These are phyloP conservation scores for Acanthamoeba pearcei DNA, from an alignment of 208 protist genomes.

Conservation along the genomic window DNA sequence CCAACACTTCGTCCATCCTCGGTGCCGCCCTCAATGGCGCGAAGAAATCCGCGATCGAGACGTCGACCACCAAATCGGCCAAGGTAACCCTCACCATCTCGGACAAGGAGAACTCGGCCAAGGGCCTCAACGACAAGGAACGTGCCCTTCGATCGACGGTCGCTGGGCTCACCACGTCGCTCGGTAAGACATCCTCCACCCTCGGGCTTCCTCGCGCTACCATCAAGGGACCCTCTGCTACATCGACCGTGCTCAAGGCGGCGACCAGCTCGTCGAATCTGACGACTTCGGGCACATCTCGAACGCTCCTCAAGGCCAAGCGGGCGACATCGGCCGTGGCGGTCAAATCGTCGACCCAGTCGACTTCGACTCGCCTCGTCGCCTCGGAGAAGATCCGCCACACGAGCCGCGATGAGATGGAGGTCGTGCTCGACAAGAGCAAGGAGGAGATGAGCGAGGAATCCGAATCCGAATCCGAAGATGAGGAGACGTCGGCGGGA, in stretches of 20 bases:
- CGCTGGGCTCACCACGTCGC: background rate
- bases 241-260: background rate
- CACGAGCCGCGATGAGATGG: constrained; percentile 20
- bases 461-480: constrained; percentile 10
- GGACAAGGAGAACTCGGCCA: constrained; percentile 46
- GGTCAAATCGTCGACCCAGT: background rate
- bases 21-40: background rate
- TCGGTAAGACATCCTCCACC: constrained; percentile 19
- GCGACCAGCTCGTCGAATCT: background rate
- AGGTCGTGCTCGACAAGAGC: constrained; percentile 67
- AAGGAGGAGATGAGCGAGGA: constrained; percentile 69
- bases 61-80: background rate
- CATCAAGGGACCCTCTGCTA: background rate
- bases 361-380: background rate
- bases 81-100: constrained; percentile 1
- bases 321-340: background rate
- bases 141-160: constrained; percentile 11
- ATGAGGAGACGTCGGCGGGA: background rate
- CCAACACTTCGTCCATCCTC: constrained; percentile 25
- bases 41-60: constrained; percentile 14
- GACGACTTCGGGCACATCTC: background rate
- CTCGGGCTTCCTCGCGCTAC: background rate
- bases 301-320: constrained; percentile 42
- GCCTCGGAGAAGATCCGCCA: constrained; percentile 13
- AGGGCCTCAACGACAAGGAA: constrained; percentile 10